These are phyloP conservation scores for Psidium friedrichsthalianum DNA, from an alignment of 345 rosid genomes.

Conservation along the genomic window DNA sequence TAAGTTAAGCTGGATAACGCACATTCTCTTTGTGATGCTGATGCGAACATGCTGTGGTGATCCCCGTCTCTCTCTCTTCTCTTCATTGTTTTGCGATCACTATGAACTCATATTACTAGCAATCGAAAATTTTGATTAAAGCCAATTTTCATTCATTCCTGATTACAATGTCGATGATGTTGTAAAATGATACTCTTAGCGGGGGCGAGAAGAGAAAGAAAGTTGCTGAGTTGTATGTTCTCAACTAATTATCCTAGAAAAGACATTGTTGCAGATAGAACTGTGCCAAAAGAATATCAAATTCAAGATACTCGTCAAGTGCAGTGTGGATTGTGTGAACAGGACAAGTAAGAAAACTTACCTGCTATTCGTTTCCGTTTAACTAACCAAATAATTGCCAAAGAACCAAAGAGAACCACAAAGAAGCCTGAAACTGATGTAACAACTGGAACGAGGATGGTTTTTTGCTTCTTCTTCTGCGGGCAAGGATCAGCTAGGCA, in stretches of 20 bases:
- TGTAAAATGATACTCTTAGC: not conserved
- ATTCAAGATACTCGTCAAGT: not conserved
- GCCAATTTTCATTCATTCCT: not conserved
- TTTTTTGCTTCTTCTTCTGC: constrained; percentile 18
- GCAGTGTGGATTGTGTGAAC: not conserved
- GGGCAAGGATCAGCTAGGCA: not conserved
- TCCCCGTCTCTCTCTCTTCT: not conserved
- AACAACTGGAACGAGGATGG: constrained; percentile 17
- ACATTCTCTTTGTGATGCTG: not conserved
- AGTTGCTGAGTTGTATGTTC: not conserved
- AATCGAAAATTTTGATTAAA: not conserved
- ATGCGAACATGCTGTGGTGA: not conserved
- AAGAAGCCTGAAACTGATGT: constrained; percentile 12
- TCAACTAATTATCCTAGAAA: not conserved
- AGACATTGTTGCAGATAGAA: not conserved
- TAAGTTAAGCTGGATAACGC: not conserved
- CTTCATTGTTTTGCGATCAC: not conserved
- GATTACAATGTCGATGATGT: not conserved
- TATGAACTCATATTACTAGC: not conserved
- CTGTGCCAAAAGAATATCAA: not conserved
- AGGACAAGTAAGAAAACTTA: not conserved
- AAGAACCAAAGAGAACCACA: constrained; percentile 7
- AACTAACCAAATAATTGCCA: constrained; percentile 4
- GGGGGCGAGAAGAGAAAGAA: not conserved
- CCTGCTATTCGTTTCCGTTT: constrained; percentile 8